Evolutionary conservation across 2,329 filamentous ascomycete species (phyloP), one percentile per base, ranked within the genome.

Genomic region (Pseudogymnoascus sp.): DNA sequence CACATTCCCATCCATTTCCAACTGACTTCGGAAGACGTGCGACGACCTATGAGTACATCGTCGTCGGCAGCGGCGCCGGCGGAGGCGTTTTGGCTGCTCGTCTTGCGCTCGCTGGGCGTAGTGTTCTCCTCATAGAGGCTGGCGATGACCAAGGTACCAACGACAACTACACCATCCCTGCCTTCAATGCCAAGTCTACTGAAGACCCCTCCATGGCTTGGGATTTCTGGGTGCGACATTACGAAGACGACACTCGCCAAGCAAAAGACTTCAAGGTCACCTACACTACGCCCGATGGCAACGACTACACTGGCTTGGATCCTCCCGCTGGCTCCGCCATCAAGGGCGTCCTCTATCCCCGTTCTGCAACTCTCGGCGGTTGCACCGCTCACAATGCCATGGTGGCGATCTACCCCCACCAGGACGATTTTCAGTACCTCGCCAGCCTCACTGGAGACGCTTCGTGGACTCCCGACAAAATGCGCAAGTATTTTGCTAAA

Each of bases 41-140:
- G 25, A 9, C 45, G 25, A 52, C 23, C 19, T 83, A 83, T 72
- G 81, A 83, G 62, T 84, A 82, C 71, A 75, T 83, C 12, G 75
- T 84, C 14, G 79, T 83, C 23, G 81, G 81, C 5, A 81, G 78
- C 25, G 80, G 80, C 12, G 73, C 80, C 23, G 80, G 80, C 36
- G 80, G 80, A 63, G 79, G 76, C 28, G 79, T 80, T 39, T 67
- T 82, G 7, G 79, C 81, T 35, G 76, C 78, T 41, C 74, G 79
- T 58, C 75, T 83, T 55, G 81, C 81, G 4, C 74, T 79, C 38
- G 79, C 78, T 28, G 81, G 81, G 58, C 76, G 78, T 70, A 80
- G 76, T 66, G 79, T 80, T 7, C 75, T 83, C n/a, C 74, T 83
- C 5, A 76, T 83, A 30, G 81, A 83, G 66, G 81, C 80, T 36